Evolutionary conservation across 306 rosid genomes (phyloP).

Genomic region (Cucurbita maxima): DNA sequence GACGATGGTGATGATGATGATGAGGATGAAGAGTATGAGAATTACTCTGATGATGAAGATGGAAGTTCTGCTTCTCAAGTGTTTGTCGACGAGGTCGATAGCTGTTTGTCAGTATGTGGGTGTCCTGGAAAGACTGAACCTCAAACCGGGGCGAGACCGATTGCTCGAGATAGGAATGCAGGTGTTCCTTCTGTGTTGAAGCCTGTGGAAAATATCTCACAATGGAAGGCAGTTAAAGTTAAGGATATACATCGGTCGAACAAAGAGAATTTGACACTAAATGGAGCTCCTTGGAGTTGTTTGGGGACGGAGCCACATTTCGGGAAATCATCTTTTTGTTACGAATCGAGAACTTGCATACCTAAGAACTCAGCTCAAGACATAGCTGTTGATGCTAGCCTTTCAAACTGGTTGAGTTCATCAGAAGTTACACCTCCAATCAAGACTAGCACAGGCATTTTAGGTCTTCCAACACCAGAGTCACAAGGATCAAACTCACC

Average conservation of each 20-base stretch:
- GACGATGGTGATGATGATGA: conserved; percentile 20
- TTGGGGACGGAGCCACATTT: conserved; percentile 2
- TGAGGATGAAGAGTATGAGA: conserved; percentile 14
- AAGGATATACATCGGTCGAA: conserved; percentile 23
- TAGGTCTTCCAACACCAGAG: conserved; percentile 24
- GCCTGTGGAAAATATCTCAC: conserved; percentile 70
- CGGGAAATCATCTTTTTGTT: conserved; percentile 25
- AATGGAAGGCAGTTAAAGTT: conserved; percentile 60
- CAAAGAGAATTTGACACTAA: conserved; percentile 37
- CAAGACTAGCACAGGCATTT: conserved; percentile 16
- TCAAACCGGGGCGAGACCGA: conserved; percentile 20
- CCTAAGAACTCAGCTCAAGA: conserved; percentile 35
- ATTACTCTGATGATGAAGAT: conserved; percentile 10
- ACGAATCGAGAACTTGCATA: conserved; percentile 24
- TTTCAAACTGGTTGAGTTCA: conserved; percentile 73
- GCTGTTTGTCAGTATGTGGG: conserved; percentile 12
- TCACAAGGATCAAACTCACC: conserved; percentile 48
- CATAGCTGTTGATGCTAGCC: conserved; percentile 71
- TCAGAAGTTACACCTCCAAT: conserved; percentile 31
- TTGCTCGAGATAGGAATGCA: conserved; percentile 52
- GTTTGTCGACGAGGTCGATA: conserved; percentile 30
- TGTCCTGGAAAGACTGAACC: conserved; percentile 18
- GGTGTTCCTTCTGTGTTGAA: conserved; percentile 73
- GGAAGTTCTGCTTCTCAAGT: conserved; percentile 9
- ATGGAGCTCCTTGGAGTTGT: conserved; percentile 24